Percentiles rank a stretch among this genome's conserved stretches.
Evolutionary conservation across 2,329 filamentous ascomycete genomes (phyloP).

Genomic region (Hymenoscyphus occultus): DNA sequence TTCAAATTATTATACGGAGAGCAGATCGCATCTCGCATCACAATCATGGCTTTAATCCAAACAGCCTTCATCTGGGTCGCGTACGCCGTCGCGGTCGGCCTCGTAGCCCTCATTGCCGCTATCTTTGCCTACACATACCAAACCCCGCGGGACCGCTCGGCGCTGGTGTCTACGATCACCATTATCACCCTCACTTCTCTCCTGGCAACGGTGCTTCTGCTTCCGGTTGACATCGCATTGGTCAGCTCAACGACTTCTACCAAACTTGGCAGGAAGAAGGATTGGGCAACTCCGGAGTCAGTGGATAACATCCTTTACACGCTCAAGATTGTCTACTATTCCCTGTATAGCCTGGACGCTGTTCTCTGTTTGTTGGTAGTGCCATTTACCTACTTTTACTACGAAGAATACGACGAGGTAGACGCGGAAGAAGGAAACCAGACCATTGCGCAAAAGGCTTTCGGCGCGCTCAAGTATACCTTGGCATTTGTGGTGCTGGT

Average conservation of each 20-base stretch:
- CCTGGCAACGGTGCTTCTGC: constrained; percentile 85
- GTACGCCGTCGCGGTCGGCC: constrained; percentile 76
- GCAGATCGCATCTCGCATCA: background rate
- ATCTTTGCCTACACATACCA: constrained; percentile 93
- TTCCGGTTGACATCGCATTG: constrained; percentile 93
- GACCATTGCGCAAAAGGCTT: constrained; percentile 67
- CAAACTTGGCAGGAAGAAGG: constrained; percentile 77
- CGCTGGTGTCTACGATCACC: constrained; percentile 76
- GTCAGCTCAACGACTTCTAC: constrained; percentile 83
- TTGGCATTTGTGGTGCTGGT: constrained; percentile 77
- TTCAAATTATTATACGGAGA: background rate
- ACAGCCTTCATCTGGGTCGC: constrained; percentile 92
- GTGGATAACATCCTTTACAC: constrained; percentile 76
- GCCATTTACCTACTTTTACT: constrained; percentile 97
- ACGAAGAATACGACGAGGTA: constrained; percentile 94
- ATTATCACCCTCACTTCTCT: constrained; percentile 84
- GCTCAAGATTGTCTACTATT: constrained; percentile 87
- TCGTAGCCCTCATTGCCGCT: constrained; percentile 73
- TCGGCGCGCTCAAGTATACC: constrained; percentile 89
- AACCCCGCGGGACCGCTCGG: constrained; percentile 79
- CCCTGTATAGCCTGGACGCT: constrained; percentile 87
- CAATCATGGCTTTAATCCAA: constrained; percentile 60
- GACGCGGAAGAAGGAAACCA: constrained; percentile 77
- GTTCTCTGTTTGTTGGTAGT: constrained; percentile 85
- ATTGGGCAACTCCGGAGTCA: constrained; percentile 85